Percentiles rank a stretch among this genome's conserved stretches.
These are phyloP conservation scores for Elsinoe ampelina DNA, from an alignment of 2,329 filamentous ascomycete species.

Conservation along the genomic window DNA sequence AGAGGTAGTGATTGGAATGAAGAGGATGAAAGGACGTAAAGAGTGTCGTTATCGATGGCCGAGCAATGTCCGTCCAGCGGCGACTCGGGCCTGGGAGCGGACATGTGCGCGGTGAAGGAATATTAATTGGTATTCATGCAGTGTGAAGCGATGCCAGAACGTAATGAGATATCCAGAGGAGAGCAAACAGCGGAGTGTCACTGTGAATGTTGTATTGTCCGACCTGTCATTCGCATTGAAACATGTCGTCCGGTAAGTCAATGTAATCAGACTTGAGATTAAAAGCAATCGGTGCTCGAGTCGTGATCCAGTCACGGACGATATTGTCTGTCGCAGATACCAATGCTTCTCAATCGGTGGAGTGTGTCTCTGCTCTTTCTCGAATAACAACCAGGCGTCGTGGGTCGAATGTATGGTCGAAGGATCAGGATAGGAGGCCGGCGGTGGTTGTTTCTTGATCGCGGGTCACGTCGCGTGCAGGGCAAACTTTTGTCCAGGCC, in stretches of 20 bases:
- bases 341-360: background rate
- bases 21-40: conserved; percentile 71
- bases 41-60: conserved; percentile 66
- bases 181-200: background rate
- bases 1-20: conserved; percentile 69
- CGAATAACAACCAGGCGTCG: background rate
- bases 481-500: conserved; percentile 2
- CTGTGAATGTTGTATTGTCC: background rate
- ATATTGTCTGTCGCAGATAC: background rate
- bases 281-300: conserved; percentile 3
- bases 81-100: conserved; percentile 59
- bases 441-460: background rate
- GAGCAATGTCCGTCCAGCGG: conserved; percentile 72
- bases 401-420: background rate
- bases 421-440: conserved; percentile 8
- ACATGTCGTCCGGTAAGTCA: background rate
- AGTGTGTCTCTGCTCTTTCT: background rate
- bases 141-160: conserved; percentile 1
- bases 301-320: background rate
- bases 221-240: background rate
- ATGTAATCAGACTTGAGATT: background rate
- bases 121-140: conserved; percentile 10
- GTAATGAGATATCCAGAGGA: background rate
- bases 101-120: conserved; percentile 44
- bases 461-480: conserved; percentile 11